Evolutionary conservation across 2,329 filamentous ascomycete genomes (phyloP), one percentile per base, ranked within the genome.

Genomic region (Fusarium agapanthi): DNA sequence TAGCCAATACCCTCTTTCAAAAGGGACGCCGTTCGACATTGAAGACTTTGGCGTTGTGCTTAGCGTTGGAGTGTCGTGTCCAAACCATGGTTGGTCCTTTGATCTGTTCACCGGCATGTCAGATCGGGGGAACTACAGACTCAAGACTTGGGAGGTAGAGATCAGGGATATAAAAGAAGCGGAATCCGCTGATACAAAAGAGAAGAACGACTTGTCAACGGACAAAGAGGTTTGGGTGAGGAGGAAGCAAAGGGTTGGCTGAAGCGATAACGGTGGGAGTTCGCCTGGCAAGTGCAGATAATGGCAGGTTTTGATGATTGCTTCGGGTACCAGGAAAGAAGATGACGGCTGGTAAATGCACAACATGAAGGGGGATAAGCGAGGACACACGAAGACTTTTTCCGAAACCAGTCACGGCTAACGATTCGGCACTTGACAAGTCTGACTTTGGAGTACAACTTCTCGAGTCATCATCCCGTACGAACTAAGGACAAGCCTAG

Each of bases 11-110:
- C 91, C 91, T 0, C 84, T 93, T 4, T 92, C 90, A 0, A 85
- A 88, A 47, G 90, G 89, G 0, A 86, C 81, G 0, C 84, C 90
- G 0, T 93, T 92, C 65, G 91, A 93, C 60, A 93, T 93, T 74
- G 91, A 93, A 73, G 91, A 93, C 67, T 93, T 93, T 77, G 91
- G 91, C 0, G 81, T 92, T 6, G 83, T 86, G 9, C 79, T 92
- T 12, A 91, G 89, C 61, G 86, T 89, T 0, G 91, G 90, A 0
- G 81, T 93, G 7, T 87, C 85, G 0, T 93, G 91, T 78, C 90
- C 91, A 0, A 92, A 92, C 70, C 91, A 93, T 69, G 88, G 85
- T 9, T 93, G 91, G 91, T 91, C 90, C 0, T 93, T 93, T 79
- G 91, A 93, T 76, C 75, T 93, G 6, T 88, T 89, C 58, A 88